Base-by-base conservation (phyloP, 805 yeast species). In the Jamesozyma rosinii region DNA sequence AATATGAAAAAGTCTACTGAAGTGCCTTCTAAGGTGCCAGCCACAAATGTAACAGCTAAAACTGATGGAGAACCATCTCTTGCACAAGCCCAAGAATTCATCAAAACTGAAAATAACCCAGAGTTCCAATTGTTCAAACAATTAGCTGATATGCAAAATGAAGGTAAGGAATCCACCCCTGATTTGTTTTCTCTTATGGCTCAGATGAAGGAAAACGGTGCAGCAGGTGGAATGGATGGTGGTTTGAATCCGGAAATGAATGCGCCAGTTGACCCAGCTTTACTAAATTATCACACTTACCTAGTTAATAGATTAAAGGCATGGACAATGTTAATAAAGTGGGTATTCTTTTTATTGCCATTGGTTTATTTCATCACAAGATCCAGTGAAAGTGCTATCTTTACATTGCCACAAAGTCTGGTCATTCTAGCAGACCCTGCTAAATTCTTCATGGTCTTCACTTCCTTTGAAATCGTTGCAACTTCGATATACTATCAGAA, bases 401-500 rank as follows among this genome's bases (percentile, higher is more conserved):
- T 33, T 15, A 17, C 43, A 3, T 15, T 42, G 5, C 47, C 49
- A 29, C 24, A 22, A 18, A 33, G 27, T 21, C 26, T 45, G 8
- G n/a, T n/a, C 2, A 38, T 42, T 11, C 38, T 56, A 9, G 30
- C 48, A 6, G 49, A 55, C 33, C 57, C 59, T 36, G 50, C 59
- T 14, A 59, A 61, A 31, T 63, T 63, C 46, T 61, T 61, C 43
- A 54, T 59, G 48, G 48, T 63, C 4, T 61, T 63, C 46, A 51
- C 63, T 4, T 50, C 63, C 5, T 52, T 63, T 40, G 67, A 63
- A 46, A 54, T 63, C 20, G 55, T 59, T 11, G 59, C 63, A 10
- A 53, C 59, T 18, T 61, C 66, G 11, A 43, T 61, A 10, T 61
- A 56, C 41, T 61, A 59, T 35, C 64, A 57, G 22, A 50, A 47